phyloP scores from a whole-genome alignment of 352 stramenopile genomes.

The Pythium volutum region DNA sequence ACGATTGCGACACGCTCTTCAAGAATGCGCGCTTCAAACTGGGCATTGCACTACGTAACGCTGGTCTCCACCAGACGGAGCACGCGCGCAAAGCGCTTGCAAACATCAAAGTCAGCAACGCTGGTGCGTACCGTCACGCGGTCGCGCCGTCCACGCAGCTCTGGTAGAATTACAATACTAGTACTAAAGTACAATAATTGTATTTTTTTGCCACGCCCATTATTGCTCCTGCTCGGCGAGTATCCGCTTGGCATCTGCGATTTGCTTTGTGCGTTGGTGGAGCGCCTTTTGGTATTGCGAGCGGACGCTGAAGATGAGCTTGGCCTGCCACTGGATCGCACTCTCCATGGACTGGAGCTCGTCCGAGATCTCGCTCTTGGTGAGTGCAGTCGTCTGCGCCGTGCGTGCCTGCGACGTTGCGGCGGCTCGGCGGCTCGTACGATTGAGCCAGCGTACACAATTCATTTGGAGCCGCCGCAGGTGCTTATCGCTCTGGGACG shows the following conservation, averaged over 20 bases:
- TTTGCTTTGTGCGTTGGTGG: constrained; percentile 40
- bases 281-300: constrained; percentile 50
- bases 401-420: constrained; percentile 37
- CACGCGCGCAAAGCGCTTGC: constrained; percentile 63
- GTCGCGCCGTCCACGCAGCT: constrained; percentile 53
- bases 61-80: constrained; percentile 60
- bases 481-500: constrained; percentile 46
- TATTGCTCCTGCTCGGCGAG: constrained; percentile 14
- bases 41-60: constrained; percentile 65
- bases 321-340: constrained; percentile 36
- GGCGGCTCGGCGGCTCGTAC: constrained; percentile 39
- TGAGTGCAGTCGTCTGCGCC: constrained; percentile 41
- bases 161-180: constrained; percentile 35
- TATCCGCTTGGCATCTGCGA: constrained; percentile 36
- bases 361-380: constrained; percentile 43
- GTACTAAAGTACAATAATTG: neutral
- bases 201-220: no score
- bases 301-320: constrained; percentile 46
- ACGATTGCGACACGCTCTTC: constrained; percentile 75
- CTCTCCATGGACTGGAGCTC: constrained; percentile 41
- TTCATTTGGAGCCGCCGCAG: constrained; percentile 58
- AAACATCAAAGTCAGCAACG: constrained; percentile 68
- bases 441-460: constrained; percentile 66
- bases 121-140: constrained; percentile 62
- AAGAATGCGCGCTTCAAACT: constrained; percentile 83